These are phyloP conservation scores for Chaetomium globosum DNA, from an alignment of 2,329 filamentous ascomycete species.

Conservation along the genomic window DNA sequence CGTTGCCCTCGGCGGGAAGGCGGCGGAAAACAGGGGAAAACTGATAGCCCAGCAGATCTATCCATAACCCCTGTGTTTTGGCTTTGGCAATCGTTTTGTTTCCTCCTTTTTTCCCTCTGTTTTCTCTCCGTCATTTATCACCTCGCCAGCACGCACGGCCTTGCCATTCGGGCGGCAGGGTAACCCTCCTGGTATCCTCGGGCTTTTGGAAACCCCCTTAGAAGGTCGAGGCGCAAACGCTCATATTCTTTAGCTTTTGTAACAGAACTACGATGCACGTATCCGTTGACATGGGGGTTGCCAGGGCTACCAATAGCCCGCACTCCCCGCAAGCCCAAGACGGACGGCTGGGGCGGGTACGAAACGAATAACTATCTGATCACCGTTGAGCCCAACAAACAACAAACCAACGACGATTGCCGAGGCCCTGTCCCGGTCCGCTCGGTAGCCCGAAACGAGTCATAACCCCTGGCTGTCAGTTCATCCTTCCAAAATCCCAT, in stretches of 20 bases:
- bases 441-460: neutral
- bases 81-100: neutral
- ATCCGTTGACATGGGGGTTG: neutral
- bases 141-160: neutral
- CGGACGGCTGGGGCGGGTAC: too few relatives aligned
- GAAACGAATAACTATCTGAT: neutral
- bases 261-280: neutral
- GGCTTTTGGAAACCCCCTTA: neutral
- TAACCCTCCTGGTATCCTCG: neutral
- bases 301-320: neutral
- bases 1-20: neutral
- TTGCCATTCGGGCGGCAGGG: neutral
- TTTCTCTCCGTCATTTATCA: neutral
- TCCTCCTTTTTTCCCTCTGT: neutral
- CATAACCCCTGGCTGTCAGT: neutral
- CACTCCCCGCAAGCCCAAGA: too few relatives aligned
- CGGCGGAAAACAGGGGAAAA: conserved; percentile 1
- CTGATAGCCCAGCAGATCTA: neutral
- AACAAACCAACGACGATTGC: neutral
- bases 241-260: neutral
- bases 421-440: neutral
- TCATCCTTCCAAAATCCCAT: neutral
- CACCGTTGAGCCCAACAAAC: neutral
- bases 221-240: neutral
- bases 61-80: neutral